phyloP scores from a whole-genome alignment of 768 basidiomycete species.

The Pisolithus albus region DNA sequence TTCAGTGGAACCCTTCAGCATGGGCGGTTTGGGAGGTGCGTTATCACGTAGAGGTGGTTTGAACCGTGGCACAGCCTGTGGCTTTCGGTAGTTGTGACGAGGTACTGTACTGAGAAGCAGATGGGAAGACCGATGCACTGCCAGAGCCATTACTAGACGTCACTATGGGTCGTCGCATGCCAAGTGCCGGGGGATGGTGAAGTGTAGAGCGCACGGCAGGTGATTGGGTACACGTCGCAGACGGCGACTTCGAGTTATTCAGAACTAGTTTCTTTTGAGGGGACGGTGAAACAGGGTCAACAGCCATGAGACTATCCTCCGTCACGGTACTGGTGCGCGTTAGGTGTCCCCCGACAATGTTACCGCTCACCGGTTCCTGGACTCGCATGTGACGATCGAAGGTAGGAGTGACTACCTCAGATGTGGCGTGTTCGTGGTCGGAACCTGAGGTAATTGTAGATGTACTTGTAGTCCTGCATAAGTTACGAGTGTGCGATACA shows the following conservation, averaged over 20 bases:
- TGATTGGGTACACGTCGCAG: background rate
- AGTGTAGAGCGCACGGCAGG: background rate
- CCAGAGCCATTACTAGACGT: background rate
- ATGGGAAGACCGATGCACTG: conserved; percentile 2
- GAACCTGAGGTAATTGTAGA: background rate
- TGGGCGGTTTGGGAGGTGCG: background rate
- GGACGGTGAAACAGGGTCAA: conserved; percentile 4
- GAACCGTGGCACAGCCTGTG: conserved; percentile 16
- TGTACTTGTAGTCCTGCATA: background rate
- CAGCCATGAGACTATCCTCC: conserved; percentile 7
- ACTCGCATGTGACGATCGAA: background rate
- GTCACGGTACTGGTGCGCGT: conserved; percentile 2
- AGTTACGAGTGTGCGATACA: background rate
- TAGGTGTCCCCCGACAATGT: background rate
- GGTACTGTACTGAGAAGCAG: conserved; percentile 14
- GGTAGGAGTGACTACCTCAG: background rate
- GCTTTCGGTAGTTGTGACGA: conserved; percentile 16
- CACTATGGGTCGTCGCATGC: conserved; percentile 20
- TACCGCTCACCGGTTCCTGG: background rate
- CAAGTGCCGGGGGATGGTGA: conserved; percentile 20
- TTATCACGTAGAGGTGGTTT: conserved; percentile 20
- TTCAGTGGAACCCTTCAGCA: background rate
- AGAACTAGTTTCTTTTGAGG: background rate
- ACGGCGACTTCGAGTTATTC: background rate
- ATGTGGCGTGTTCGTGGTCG: background rate